phyloP scores from a whole-genome alignment of 345 rosid genomes.

The Gossypium raimondii region DNA sequence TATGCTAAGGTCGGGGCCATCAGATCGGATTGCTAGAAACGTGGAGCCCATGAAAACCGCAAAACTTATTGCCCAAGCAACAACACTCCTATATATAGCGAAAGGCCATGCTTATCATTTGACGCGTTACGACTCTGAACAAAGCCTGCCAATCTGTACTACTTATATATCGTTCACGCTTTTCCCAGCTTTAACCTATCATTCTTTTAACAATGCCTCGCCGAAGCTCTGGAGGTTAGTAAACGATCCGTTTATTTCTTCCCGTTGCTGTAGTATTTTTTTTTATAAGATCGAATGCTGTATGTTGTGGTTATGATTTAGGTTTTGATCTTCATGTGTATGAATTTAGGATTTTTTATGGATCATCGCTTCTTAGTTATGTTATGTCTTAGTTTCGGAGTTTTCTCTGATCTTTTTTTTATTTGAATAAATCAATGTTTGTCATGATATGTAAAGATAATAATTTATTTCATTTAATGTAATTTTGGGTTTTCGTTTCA shows the following conservation, averaged over 20 bases:
- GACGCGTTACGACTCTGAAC: too few species aligned
- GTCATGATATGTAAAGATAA: background rate
- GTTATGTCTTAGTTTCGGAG: background rate
- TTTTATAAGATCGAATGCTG: background rate
- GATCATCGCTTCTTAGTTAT: background rate
- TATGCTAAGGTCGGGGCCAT: too few species aligned
- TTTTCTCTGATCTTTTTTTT: background rate
- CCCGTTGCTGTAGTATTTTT: background rate
- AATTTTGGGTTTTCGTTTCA: too few species aligned
- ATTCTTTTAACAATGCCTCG: conserved; percentile 17
- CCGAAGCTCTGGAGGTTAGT: conserved; percentile 23
- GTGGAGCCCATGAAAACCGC: background rate
- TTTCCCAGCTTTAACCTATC: background rate
- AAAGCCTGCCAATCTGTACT: background rate
- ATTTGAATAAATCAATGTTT: background rate
- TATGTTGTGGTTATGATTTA: background rate
- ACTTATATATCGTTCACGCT: background rate
- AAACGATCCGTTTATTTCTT: background rate
- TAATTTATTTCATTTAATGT: background rate
- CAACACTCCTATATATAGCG: background rate
- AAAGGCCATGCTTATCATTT: too few species aligned
- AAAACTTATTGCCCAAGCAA: background rate
- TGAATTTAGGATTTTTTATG: background rate
- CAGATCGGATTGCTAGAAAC: background rate
- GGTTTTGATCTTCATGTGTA: background rate